These are phyloP conservation scores for Auricularia heimuer DNA, from an alignment of 768 basidiomycete species.

Conservation along the genomic window DNA sequence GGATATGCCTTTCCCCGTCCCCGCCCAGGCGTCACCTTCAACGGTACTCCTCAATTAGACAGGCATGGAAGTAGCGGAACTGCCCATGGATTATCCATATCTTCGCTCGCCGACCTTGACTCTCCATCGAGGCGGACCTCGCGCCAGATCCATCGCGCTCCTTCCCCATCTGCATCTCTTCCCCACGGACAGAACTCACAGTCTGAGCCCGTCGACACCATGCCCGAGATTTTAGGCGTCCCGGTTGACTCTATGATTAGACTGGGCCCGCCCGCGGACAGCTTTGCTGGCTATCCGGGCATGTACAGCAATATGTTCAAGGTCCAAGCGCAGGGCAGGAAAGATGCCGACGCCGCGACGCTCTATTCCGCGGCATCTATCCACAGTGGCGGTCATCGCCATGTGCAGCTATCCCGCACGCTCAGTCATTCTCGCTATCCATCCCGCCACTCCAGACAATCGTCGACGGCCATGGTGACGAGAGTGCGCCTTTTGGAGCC, in stretches of 20 bases:
- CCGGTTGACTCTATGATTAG: slow-evolving; percentile 23
- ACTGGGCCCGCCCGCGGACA: slow-evolving; percentile 23
- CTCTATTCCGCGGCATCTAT: slow-evolving; percentile 74
- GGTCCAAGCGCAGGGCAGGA: slow-evolving; percentile 9
- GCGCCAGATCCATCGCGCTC: neutral
- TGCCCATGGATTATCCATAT: neutral
- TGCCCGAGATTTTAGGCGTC: slow-evolving; percentile 9
- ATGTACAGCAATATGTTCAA: neutral
- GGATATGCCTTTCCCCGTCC: neutral
- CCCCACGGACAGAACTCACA: neutral
- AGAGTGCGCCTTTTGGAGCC: neutral
- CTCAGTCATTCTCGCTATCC: neutral
- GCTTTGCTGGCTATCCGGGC: slow-evolving; percentile 15
- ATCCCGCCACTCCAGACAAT: neutral
- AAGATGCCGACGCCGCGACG: slow-evolving; percentile 74
- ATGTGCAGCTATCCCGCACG: neutral
- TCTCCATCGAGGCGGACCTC: neutral
- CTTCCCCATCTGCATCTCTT: neutral
- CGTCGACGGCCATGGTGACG: neutral
- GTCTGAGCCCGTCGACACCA: neutral
- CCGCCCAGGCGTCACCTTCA: neutral
- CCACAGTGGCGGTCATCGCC: neutral
- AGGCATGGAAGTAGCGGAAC: neutral
- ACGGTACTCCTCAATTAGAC: neutral
- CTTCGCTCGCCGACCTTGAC: neutral